Evolutionary conservation across 768 basidiomycete genomes (phyloP).

Genomic region (Mycena vulgaris): DNA sequence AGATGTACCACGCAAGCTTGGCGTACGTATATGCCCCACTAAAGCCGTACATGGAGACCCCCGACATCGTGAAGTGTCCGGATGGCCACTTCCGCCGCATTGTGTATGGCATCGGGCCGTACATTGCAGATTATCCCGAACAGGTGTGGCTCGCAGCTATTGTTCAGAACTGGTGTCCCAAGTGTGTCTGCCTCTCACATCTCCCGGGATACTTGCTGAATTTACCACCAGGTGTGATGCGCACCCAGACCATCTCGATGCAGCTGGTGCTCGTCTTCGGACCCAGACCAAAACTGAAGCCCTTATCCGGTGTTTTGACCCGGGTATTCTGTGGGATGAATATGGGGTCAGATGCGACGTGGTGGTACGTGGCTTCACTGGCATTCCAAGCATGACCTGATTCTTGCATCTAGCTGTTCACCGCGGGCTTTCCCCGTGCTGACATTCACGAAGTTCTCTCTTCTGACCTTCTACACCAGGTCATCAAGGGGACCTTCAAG

Average conservation of each 20-base stretch:
- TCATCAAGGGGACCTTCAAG: not conserved
- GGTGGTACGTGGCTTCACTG: not conserved
- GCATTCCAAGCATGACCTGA: not conserved
- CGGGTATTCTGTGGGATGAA: not conserved
- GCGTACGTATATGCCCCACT: too few relatives aligned
- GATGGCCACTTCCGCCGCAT: too few relatives aligned
- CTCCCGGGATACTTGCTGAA: too few relatives aligned
- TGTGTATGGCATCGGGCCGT: too few relatives aligned
- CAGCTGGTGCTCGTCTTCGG: not conserved
- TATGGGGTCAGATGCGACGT: not conserved
- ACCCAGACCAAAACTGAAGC: not conserved
- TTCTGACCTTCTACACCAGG: not conserved
- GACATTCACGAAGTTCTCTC: not conserved
- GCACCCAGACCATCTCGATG: not conserved
- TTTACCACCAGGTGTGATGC: conserved; percentile 5
- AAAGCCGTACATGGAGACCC: too few relatives aligned
- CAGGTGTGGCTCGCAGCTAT: too few relatives aligned
- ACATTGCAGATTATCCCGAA: too few relatives aligned
- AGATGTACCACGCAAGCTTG: too few relatives aligned
- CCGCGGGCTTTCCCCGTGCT: not conserved
- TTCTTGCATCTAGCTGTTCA: not conserved
- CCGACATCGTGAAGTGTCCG: too few relatives aligned
- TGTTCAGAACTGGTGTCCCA: too few relatives aligned
- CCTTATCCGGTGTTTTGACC: not conserved
- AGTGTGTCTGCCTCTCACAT: too few relatives aligned